These are phyloP conservation scores for Coemansia javaensis DNA, from an alignment of 192 early-diverging fungal genomes.

Conservation along the genomic window DNA sequence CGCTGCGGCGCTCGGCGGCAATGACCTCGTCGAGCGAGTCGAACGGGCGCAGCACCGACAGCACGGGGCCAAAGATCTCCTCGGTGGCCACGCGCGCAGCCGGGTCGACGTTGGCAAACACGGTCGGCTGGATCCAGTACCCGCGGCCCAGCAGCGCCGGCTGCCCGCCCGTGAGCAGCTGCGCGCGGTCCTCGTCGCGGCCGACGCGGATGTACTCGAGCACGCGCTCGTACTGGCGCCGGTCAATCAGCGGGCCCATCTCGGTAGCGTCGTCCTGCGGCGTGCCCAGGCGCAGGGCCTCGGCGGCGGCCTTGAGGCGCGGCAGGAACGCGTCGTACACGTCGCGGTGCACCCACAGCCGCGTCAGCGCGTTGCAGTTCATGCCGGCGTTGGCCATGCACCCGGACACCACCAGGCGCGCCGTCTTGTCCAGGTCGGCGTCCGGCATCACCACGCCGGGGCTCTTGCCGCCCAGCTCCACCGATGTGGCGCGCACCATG, in stretches of 20 bases:
- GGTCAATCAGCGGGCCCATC: slow-evolving; percentile 54
- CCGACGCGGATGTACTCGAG: slow-evolving; percentile 50
- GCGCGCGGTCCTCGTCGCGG: slow-evolving; percentile 12
- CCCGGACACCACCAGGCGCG: slow-evolving; percentile 37
- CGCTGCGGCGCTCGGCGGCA: slow-evolving; percentile 43
- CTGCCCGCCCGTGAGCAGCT: slow-evolving; percentile 41
- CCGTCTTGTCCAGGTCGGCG: slow-evolving; percentile 49
- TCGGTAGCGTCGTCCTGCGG: slow-evolving; percentile 18
- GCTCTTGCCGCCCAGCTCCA: slow-evolving; percentile 61
- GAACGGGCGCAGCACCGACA: slow-evolving; percentile 53
- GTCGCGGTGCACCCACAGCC: slow-evolving; percentile 64
- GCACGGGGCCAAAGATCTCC: slow-evolving; percentile 61
- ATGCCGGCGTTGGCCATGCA: slow-evolving; percentile 66
- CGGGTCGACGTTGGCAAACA: slow-evolving; percentile 52
- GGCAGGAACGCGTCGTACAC: slow-evolving; percentile 62
- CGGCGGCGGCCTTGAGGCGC: slow-evolving; percentile 45
- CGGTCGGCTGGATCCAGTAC: slow-evolving; percentile 57
- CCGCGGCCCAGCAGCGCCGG: slow-evolving; percentile 22
- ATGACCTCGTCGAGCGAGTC: slow-evolving; percentile 50
- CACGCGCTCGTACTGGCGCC: slow-evolving; percentile 55
- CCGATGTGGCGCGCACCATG: slow-evolving; percentile 42
- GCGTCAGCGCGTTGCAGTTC: slow-evolving; percentile 69
- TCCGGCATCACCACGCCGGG: slow-evolving; percentile 53
- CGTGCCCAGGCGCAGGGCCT: slow-evolving; percentile 19
- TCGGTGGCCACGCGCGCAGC: slow-evolving; percentile 43